A percentile compares a stretch with the other conserved stretches of the same genome.
These are phyloP conservation scores for Hymenoscyphus fructigenus DNA, from an alignment of 2,329 filamentous ascomycete species.

Conservation along the genomic window DNA sequence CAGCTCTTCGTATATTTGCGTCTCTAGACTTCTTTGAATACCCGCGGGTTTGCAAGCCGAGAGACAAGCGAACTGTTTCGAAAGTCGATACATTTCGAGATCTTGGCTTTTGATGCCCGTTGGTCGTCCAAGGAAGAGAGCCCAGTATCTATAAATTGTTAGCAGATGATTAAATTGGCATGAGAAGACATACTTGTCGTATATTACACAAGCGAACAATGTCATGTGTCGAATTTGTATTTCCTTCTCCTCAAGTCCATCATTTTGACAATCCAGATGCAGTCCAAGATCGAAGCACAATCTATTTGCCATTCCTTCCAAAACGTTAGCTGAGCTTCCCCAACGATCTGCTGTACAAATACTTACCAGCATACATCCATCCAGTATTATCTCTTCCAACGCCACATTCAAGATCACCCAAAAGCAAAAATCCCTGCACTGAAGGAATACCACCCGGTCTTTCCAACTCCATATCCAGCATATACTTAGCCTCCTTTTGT, in stretches of 20 bases:
- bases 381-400: slow-evolving; percentile 53
- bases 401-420: slow-evolving; percentile 54
- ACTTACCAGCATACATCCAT: slow-evolving; percentile 54
- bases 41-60: slow-evolving; percentile 40
- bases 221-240: slow-evolving; percentile 50
- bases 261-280: slow-evolving; percentile 45
- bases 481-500: slow-evolving; percentile 53
- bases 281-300: slow-evolving; percentile 50
- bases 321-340: not conserved
- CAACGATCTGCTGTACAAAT: not conserved
- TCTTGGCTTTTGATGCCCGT: slow-evolving; percentile 54
- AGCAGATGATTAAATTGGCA: not conserved
- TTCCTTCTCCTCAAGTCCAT: slow-evolving; percentile 47
- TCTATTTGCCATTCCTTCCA: slow-evolving; percentile 42
- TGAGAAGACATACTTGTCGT: slow-evolving; percentile 44
- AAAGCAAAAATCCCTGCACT: slow-evolving; percentile 50
- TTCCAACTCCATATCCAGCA: slow-evolving; percentile 54
- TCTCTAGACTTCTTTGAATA: slow-evolving; percentile 36
- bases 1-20: slow-evolving; percentile 50
- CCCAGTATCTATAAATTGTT: slow-evolving; percentile 42
- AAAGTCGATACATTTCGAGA: slow-evolving; percentile 47
- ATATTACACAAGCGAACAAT: slow-evolving; percentile 52
- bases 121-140: slow-evolving; percentile 53
- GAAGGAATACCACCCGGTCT: slow-evolving; percentile 51
- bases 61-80: slow-evolving; percentile 46